These are phyloP conservation scores for Lipomyces anomalus DNA, from an alignment of 805 yeast species.

Conservation along the genomic window DNA sequence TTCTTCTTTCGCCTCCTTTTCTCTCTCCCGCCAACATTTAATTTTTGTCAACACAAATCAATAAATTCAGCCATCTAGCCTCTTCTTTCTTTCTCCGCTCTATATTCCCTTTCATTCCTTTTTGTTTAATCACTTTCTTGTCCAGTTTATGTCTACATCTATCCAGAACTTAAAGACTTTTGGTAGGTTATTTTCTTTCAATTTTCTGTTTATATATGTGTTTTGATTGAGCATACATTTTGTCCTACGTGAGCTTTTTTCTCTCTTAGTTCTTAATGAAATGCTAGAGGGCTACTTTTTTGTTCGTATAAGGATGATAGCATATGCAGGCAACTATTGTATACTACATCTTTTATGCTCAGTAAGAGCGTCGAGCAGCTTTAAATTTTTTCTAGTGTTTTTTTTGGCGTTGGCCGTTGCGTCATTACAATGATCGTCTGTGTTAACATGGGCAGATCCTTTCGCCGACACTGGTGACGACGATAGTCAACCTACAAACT, in stretches of 20 bases:
- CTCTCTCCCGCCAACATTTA: background rate
- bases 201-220: background rate
- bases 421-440: too few species aligned
- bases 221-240: background rate
- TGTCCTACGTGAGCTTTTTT: background rate
- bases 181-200: slow-evolving; percentile 30
- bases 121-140: slow-evolving; percentile 9
- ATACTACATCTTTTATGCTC: too few species aligned
- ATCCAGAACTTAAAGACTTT: slow-evolving; percentile 61
- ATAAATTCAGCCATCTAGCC: too few species aligned
- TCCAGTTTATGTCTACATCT: slow-evolving; percentile 54
- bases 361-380: too few species aligned
- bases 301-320: background rate
- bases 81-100: too few species aligned
- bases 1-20: background rate
- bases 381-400: too few species aligned
- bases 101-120: slow-evolving; percentile 3
- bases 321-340: background rate
- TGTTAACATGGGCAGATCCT: slow-evolving; percentile 54
- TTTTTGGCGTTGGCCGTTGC: too few species aligned
- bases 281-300: background rate
- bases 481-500: slow-evolving; percentile 89
- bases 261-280: background rate
- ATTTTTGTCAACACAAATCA: too few species aligned
- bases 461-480: slow-evolving; percentile 99